These are phyloP conservation scores for Nepenthes alata DNA, from an alignment of 179 eudicot genomes.

Conservation along the genomic window DNA sequence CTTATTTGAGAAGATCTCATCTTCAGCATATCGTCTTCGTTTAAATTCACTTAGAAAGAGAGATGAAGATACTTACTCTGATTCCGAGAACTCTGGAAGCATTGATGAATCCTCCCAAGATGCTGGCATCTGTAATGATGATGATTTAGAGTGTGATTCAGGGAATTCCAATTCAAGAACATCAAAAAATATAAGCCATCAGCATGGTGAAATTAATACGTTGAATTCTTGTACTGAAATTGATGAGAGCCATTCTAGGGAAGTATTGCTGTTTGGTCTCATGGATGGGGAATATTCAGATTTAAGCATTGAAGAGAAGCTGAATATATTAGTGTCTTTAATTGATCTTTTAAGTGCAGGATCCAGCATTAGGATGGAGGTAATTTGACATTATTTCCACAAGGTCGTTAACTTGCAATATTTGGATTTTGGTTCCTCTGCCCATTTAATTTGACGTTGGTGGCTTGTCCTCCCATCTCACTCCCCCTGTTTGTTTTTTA, in stretches of 20 bases:
- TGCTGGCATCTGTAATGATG: slow-evolving; percentile 21
- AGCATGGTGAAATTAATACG: slow-evolving; percentile 15
- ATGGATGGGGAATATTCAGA: slow-evolving; percentile 95
- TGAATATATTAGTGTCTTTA: slow-evolving; percentile 54
- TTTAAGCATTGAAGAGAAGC: slow-evolving; percentile 79
- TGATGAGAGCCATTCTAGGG: slow-evolving; percentile 93
- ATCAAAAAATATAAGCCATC: slow-evolving; percentile 11
- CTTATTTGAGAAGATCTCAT: slow-evolving; percentile 78
- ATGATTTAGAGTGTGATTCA: slow-evolving; percentile 46
- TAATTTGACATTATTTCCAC: slow-evolving; percentile 14
- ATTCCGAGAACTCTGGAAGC: slow-evolving; percentile 63
- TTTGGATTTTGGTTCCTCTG: background rate
- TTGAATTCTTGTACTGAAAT: slow-evolving; percentile 44
- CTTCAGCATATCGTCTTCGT: slow-evolving; percentile 71
- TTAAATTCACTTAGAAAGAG: slow-evolving; percentile 28
- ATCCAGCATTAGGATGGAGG: slow-evolving; percentile 70
- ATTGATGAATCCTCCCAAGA: slow-evolving; percentile 49
- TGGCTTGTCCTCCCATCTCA: background rate
- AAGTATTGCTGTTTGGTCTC: slow-evolving; percentile 76
- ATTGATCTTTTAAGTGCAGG: slow-evolving; percentile 70
- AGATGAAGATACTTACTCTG: slow-evolving; percentile 42
- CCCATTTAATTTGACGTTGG: background rate
- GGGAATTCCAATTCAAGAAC: slow-evolving; percentile 22
- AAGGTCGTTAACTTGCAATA: background rate
- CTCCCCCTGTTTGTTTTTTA: background rate